phyloP scores from a whole-genome alignment of 2,329 filamentous ascomycete genomes.

The Xylaria sp. region DNA sequence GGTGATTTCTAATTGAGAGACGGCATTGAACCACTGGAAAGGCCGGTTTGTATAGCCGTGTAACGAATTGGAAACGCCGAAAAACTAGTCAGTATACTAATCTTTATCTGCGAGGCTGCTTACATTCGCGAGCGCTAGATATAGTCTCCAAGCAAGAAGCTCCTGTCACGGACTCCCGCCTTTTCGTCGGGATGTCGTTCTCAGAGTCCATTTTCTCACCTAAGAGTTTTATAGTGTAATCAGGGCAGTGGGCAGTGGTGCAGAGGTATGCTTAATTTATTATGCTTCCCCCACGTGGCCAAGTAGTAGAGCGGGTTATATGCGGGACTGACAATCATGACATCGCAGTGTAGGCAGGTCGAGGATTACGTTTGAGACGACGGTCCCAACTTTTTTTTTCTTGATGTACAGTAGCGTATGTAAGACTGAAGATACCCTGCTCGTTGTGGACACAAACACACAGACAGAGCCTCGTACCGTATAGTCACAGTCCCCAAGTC shows the following conservation, averaged over 20 bases:
- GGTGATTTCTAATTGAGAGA: slow-evolving; percentile 11
- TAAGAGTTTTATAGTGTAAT: slow-evolving; percentile 32
- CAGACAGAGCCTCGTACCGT: slow-evolving; percentile 24
- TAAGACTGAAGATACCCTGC: slow-evolving; percentile 18
- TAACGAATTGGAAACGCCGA: slow-evolving; percentile 41
- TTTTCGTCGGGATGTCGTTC: slow-evolving; percentile 26
- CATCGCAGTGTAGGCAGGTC: background rate
- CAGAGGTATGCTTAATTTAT: slow-evolving; percentile 23
- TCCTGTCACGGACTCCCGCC: slow-evolving; percentile 22
- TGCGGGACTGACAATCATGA: slow-evolving; percentile 13
- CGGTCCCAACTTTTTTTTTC: slow-evolving; percentile 1
- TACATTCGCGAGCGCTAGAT: slow-evolving; percentile 31
- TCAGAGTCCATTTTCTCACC: slow-evolving; percentile 33
- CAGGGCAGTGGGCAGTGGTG: slow-evolving; percentile 13
- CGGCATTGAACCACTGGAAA: background rate
- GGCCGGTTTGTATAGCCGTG: slow-evolving; percentile 13
- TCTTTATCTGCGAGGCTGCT: slow-evolving; percentile 32
- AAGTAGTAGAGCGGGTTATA: slow-evolving; percentile 17
- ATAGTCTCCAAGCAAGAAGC: slow-evolving; percentile 20
- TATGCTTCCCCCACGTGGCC: slow-evolving; percentile 19
- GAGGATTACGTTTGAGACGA: slow-evolving; percentile 23
- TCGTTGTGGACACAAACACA: slow-evolving; percentile 23
- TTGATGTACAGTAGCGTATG: background rate
- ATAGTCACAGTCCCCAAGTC: background rate
- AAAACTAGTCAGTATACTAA: slow-evolving; percentile 34